Percentiles rank a stretch among this genome's conserved stretches.
These are phyloP conservation scores for Gynostemma pentaphyllum DNA, from an alignment of 306 rosid genomes.

Conservation along the genomic window DNA sequence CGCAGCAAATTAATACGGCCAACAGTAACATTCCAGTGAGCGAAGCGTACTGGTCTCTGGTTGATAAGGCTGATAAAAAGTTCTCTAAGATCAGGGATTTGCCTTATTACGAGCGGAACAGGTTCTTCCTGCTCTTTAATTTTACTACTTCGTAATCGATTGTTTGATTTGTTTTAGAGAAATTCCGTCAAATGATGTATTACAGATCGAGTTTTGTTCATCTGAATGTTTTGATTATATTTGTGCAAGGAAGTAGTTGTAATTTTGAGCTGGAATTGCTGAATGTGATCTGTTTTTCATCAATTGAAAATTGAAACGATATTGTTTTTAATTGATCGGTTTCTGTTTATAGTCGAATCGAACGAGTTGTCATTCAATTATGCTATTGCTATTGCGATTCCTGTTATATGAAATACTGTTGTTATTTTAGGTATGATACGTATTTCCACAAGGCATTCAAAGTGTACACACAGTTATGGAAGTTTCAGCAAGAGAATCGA, in stretches of 20 bases:
- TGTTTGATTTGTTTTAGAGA: background rate
- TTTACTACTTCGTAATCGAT: background rate
- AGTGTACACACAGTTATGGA: conserved; percentile 89
- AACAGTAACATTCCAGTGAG: conserved; percentile 12
- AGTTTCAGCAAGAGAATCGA: conserved; percentile 87
- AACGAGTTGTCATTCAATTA: too few species aligned
- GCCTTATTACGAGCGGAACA: conserved; percentile 18
- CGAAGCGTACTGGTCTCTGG: conserved; percentile 17
- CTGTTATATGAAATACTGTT: too few species aligned
- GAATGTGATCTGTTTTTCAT: background rate
- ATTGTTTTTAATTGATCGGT: background rate
- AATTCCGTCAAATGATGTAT: background rate
- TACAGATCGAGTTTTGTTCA: too few species aligned
- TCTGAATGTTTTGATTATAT: conserved; percentile 2
- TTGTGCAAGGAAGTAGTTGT: background rate
- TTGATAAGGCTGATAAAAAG: conserved; percentile 14
- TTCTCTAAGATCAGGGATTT: conserved; percentile 17
- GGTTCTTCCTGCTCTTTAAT: conserved; percentile 8
- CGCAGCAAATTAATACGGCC: conserved; percentile 5
- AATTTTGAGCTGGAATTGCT: background rate
- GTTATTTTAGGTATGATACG: conserved; percentile 62
- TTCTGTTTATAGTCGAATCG: too few species aligned
- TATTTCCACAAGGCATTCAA: conserved; percentile 86
- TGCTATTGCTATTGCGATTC: background rate
- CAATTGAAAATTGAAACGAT: background rate